Percentiles rank a stretch among this genome's conserved stretches.
phyloP scores from a whole-genome alignment of 192 early-diverging fungal genomes.

The Coemansia sp. region DNA sequence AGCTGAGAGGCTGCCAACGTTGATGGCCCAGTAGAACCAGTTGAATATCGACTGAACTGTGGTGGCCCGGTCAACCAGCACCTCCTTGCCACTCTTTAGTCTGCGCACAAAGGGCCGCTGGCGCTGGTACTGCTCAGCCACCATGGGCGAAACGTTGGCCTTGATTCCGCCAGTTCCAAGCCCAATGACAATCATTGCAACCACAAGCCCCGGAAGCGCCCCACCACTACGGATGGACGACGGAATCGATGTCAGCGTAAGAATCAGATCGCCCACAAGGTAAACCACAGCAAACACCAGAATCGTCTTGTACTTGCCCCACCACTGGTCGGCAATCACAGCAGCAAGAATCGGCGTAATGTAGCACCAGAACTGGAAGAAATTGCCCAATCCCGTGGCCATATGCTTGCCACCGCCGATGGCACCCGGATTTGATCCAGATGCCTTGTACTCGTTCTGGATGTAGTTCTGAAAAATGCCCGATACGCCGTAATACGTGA shows the following conservation, averaged over 20 bases:
- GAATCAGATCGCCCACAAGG: conserved; percentile 60
- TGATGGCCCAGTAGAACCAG: conserved; percentile 73
- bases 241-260: conserved; percentile 64
- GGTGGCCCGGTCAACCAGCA: conserved; percentile 61
- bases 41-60: conserved; percentile 73
- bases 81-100: conserved; percentile 49
- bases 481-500: conserved; percentile 61
- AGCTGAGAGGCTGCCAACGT: conserved; percentile 60
- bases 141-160: conserved; percentile 69
- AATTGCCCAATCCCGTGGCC: conserved; percentile 56
- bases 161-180: conserved; percentile 78
- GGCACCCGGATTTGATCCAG: conserved; percentile 43
- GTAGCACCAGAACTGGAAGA: conserved; percentile 61
- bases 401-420: conserved; percentile 51
- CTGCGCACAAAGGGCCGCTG: conserved; percentile 56
- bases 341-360: conserved; percentile 62
- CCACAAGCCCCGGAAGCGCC: conserved; percentile 62
- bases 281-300: conserved; percentile 63
- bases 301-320: conserved; percentile 73
- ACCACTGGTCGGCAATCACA: conserved; percentile 67
- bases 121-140: conserved; percentile 65
- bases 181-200: conserved; percentile 68
- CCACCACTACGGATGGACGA: conserved; percentile 52
- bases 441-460: conserved; percentile 44
- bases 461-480: conserved; percentile 62